These are phyloP conservation scores for Alternaria sp. DNA, from an alignment of 2,329 filamentous ascomycete species.

Conservation along the genomic window DNA sequence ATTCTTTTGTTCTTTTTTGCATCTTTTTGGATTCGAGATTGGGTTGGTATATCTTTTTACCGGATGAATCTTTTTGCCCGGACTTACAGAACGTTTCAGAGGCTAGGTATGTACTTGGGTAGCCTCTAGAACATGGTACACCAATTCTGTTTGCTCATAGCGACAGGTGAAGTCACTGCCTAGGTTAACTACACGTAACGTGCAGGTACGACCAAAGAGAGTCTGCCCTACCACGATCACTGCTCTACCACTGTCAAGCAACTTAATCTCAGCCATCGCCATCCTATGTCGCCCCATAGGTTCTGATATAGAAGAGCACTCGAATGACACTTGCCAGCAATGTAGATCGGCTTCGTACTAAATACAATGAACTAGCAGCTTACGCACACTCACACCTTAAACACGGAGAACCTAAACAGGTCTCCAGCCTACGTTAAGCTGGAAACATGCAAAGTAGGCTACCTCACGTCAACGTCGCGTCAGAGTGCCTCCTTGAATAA, in stretches of 20 bases:
- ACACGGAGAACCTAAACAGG: not conserved
- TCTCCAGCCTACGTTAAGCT: not conserved
- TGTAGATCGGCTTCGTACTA: not conserved
- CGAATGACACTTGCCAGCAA: not conserved
- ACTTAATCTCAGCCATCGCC: not conserved
- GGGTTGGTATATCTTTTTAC: not conserved
- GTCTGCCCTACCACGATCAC: not conserved
- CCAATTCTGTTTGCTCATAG: not conserved
- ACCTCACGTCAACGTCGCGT: accelerated
- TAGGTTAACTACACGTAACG: not conserved
- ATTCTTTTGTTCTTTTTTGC: not conserved
- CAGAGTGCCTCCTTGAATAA: not conserved
- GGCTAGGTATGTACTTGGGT: not conserved
- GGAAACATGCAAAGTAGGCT: not conserved
- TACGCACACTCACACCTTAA: not conserved
- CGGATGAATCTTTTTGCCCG: not conserved
- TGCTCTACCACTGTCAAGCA: not conserved
- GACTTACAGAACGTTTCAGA: not conserved
- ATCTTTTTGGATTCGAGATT: not conserved
- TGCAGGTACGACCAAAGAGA: not conserved
- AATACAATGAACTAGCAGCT: not conserved
- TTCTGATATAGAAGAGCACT: not conserved
- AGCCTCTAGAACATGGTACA: accelerated
- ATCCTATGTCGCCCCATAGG: not conserved
- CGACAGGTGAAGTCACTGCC: not conserved